Base-by-base conservation (phyloP, 257 asterid species). In the Nicotiana sylvestris region DNA sequence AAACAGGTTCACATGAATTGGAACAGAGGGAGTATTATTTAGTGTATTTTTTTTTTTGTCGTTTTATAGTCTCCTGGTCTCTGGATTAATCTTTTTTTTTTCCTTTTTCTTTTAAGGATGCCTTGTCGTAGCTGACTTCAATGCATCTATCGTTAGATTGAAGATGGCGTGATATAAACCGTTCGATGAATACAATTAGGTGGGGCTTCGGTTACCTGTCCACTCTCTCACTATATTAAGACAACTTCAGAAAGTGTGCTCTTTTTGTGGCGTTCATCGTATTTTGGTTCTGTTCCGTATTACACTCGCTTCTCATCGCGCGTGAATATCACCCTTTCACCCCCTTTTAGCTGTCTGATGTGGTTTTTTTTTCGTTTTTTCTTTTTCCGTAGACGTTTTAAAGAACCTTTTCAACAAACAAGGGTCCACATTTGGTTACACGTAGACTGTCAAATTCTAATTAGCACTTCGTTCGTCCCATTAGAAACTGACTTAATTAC, bases 181-280 rank as follows among this genome's bases (percentile, higher is more conserved):
- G 51, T 61, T 1, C 0, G 51, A 80, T 76, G 30, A 49, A 60
- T 39, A 5, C 4, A 18, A 74, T 53, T 70, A 72, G 62, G 32
- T 82, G 78, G 66, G 82, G 77, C 81, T 70, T 84, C 57, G 18
- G 77, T 81, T 77, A 77, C 79, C 68, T 35, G 21, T 56, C 69
- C 60, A 68, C 2, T 6, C 13, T 9, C 77, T 65, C 78, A 56
- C 78, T 30, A 67, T 65, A 62, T 35, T 17, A 16, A 29, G 72
- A 66, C 72, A 51, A 35, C 10, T 70, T 18, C 51, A 70, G 17
- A 37, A 57, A 69, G 9, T 35, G 4, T 25, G 66, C 51, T 51
- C 55, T 29, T 64, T 29, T 27, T 11, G 70, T 12, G 70, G 70
- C 43, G 21, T 65, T 65, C 43, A 65, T 65, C 43, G 13, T 43